Conservation (phyloP, 306 rosid genomes). For the Prunus padus region DNA sequence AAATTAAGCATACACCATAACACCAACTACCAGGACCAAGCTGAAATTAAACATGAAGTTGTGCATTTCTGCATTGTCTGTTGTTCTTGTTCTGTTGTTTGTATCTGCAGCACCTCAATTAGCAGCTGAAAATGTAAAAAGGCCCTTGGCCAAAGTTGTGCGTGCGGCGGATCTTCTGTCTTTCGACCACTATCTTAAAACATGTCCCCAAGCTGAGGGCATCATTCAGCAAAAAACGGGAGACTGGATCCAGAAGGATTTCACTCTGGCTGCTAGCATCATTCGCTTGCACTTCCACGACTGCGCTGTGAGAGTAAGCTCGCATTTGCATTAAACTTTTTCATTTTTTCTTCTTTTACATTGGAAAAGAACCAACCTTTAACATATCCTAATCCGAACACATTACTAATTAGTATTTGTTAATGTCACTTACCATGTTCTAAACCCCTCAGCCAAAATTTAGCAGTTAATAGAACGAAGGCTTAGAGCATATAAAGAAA, state of each 20-base stretch:
- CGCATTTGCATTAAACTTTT: neutral
- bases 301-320: conserved; percentile 66
- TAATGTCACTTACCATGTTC: neutral
- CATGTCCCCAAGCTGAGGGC: conserved; percentile 71
- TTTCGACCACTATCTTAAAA: conserved; percentile 33
- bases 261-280: conserved; percentile 66
- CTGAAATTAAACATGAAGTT: conserved; percentile 40
- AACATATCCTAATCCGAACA: neutral
- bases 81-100: conserved; percentile 34
- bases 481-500: neutral
- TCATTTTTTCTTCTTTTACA: neutral
- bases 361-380: neutral
- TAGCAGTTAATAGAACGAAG: neutral
- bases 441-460: too few species aligned
- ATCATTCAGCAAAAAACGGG: conserved; percentile 56
- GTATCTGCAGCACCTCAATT: neutral
- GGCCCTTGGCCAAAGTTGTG: conserved; percentile 11
- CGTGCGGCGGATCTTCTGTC: conserved; percentile 40
- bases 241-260: conserved; percentile 65
- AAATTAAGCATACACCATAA: neutral
- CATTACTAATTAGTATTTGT: too few species aligned
- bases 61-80: conserved; percentile 17
- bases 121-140: neutral
- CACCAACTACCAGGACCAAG: neutral
- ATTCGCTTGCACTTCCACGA: conserved; percentile 86